phyloP scores from a whole-genome alignment of 2,329 filamentous ascomycete species.

The Herpotrichia juniperi region DNA sequence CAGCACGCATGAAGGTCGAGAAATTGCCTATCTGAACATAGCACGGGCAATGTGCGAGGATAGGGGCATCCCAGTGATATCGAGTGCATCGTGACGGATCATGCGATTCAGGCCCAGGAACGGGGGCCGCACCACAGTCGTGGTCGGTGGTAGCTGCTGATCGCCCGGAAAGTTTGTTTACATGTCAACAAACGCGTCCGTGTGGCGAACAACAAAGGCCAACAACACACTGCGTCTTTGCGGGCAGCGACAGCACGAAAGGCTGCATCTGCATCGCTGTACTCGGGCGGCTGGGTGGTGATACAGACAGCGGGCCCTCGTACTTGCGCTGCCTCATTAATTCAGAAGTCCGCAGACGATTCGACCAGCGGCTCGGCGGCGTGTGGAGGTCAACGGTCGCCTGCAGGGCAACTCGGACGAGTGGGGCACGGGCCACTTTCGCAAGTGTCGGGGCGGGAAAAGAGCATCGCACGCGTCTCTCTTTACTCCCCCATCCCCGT shows the following conservation, averaged over 20 bases:
- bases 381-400: conserved; percentile 2
- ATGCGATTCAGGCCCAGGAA: neutral
- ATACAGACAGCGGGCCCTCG: neutral
- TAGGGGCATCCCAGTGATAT: conserved; percentile 11
- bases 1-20: conserved; percentile 22
- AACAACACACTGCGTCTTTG: too few species aligned
- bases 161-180: conserved; percentile 4
- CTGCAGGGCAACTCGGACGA: conserved; percentile 7
- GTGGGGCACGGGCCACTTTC: neutral
- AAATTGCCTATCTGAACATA: conserved; percentile 22
- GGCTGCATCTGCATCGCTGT: too few species aligned
- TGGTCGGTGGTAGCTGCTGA: conserved; percentile 2
- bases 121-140: conserved; percentile 3
- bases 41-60: conserved; percentile 1
- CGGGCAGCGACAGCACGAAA: neutral
- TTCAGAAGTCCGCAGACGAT: conserved; percentile 1
- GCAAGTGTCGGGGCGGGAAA: conserved; percentile 7
- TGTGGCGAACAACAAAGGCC: conserved; percentile 4
- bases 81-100: conserved; percentile 1
- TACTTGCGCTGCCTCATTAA: neutral
- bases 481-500: conserved; percentile 16
- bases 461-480: conserved; percentile 16
- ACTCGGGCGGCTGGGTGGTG: neutral
- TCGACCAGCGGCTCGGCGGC: conserved; percentile 2
- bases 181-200: conserved; percentile 9